Conservation (phyloP, 73 alveolate genomes). For the Stentor coeruleus region DNA sequence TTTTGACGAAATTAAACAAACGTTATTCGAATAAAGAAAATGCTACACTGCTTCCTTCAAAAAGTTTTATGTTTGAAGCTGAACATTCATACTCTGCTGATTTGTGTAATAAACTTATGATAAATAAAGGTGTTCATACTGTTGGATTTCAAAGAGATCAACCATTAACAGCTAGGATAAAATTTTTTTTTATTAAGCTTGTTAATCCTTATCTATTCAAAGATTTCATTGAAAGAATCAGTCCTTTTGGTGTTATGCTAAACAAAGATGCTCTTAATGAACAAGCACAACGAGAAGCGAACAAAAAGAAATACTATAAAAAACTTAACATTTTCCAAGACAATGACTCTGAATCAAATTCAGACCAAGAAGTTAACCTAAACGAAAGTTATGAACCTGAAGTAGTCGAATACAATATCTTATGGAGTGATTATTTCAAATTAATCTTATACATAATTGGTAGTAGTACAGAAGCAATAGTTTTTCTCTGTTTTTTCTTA, state of each 20-base stretch:
- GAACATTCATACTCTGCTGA: background rate
- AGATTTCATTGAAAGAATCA: background rate
- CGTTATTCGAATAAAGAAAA: background rate
- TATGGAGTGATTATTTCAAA: background rate
- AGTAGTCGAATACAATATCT: background rate
- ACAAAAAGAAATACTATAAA: background rate
- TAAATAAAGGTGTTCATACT: background rate
- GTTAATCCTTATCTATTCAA: too few relatives aligned
- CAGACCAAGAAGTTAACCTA: conserved; percentile 13
- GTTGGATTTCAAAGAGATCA: background rate
- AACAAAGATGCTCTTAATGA: background rate
- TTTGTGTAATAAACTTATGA: background rate
- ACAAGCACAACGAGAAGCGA: background rate
- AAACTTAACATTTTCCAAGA: background rate
- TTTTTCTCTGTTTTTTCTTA: background rate
- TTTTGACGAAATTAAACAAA: background rate
- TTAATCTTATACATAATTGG: background rate
- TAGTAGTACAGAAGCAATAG: background rate
- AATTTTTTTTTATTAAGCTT: too few relatives aligned
- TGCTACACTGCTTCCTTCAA: background rate
- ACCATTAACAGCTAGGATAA: background rate
- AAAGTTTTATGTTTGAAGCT: background rate
- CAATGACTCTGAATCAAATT: background rate
- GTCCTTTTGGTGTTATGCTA: background rate
- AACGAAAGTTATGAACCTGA: background rate